Conservation (phyloP, 768 basidiomycete genomes). For the Dentipellis sp. region DNA sequence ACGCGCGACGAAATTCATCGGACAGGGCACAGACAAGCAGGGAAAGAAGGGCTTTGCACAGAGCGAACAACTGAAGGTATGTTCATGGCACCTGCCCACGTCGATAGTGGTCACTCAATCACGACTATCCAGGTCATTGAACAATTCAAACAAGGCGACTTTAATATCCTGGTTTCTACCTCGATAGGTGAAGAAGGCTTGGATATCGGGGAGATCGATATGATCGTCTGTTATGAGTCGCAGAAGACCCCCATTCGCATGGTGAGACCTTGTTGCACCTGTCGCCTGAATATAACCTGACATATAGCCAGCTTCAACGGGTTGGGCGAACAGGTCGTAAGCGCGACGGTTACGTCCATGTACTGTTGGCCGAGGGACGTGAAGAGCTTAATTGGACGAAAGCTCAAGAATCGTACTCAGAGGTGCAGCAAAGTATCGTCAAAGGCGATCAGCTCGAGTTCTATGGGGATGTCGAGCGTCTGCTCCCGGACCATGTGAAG, state of each 20-base stretch:
- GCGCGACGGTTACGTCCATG: conserved; percentile 81
- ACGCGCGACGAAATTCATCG: conserved; percentile 79
- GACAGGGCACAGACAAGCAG: conserved; percentile 78
- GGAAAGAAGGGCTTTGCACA: conserved; percentile 86
- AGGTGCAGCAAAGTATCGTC: conserved; percentile 82
- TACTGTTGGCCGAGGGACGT: conserved; percentile 81
- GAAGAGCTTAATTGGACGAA: conserved; percentile 89
- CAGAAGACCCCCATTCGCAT: conserved; percentile 95
- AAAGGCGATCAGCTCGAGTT: conserved; percentile 83
- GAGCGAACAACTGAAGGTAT: conserved; percentile 83
- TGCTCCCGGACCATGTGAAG: conserved; percentile 70
- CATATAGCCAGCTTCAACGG: conserved; percentile 69
- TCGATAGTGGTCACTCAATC: background rate
- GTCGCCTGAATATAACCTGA: background rate
- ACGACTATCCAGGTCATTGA: conserved; percentile 55
- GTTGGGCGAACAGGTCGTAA: conserved; percentile 94
- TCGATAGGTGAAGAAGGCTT: conserved; percentile 97
- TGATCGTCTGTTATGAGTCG: conserved; percentile 94
- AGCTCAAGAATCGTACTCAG: conserved; percentile 76
- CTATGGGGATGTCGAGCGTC: conserved; percentile 83
- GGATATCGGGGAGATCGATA: conserved; percentile 95
- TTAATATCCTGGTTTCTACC: conserved; percentile 90
- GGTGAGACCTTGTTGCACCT: conserved; percentile 37
- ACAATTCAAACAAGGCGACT: conserved; percentile 79
- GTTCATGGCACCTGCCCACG: conserved; percentile 10